Conservation (phyloP, 257 asterid species). For the Solanum piurae region DNA sequence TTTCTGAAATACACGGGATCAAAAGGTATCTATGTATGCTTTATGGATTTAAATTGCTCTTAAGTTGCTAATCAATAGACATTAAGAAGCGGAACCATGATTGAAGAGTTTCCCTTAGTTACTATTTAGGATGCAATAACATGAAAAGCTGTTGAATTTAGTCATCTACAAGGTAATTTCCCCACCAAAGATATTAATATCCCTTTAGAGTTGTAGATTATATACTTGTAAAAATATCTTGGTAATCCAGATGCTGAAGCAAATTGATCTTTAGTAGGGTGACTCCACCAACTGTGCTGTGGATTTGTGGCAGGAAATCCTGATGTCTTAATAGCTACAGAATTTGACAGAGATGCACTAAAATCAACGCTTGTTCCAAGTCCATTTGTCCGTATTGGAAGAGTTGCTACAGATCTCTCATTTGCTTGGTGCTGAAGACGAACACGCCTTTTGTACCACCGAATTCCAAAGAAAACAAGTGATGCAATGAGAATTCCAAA, state of each 20-base stretch:
- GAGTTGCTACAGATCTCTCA: conserved; percentile 43
- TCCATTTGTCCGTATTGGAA: conserved; percentile 83
- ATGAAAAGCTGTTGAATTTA: neutral
- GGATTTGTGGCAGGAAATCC: conserved; percentile 25
- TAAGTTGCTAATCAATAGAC: neutral
- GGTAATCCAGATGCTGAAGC: conserved; percentile 66
- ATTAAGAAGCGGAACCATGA: neutral
- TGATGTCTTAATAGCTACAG: conserved; percentile 25
- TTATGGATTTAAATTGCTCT: neutral
- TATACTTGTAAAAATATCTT: conserved; percentile 84
- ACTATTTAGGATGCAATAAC: neutral
- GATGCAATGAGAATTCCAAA: conserved; percentile 59
- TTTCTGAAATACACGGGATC: neutral
- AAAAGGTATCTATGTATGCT: neutral
- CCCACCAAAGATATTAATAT: neutral
- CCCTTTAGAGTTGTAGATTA: conserved; percentile 2
- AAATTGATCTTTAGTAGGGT: conserved; percentile 39
- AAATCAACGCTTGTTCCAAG: conserved; percentile 46
- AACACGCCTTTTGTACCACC: conserved; percentile 59
- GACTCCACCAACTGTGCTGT: conserved; percentile 68
- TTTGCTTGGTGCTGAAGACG: conserved; percentile 27
- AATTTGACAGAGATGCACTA: conserved; percentile 55
- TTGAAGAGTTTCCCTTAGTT: neutral
- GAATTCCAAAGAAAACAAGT: conserved; percentile 47
- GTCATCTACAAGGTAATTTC: neutral